phyloP scores from a whole-genome alignment of 2,329 filamentous ascomycete genomes.

The Drechmeria coniospora region DNA sequence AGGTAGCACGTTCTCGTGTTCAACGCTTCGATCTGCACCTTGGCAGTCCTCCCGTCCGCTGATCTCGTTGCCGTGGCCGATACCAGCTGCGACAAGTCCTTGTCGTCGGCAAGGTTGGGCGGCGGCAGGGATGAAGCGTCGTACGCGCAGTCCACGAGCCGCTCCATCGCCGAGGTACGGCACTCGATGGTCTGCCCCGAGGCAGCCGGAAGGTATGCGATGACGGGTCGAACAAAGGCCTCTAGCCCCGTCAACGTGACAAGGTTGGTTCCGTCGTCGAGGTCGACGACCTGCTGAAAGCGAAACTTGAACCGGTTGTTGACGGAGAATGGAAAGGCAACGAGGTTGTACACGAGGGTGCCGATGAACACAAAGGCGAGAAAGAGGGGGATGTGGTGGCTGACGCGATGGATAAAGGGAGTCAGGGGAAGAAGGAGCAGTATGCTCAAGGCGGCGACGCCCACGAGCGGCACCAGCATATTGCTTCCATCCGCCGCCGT shows the following conservation, averaged over 20 bases:
- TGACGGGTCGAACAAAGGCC: constrained; percentile 50
- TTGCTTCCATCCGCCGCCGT: constrained; percentile 73
- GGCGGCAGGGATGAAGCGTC: constrained; percentile 45
- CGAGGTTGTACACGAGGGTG: constrained; percentile 73
- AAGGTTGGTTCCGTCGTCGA: constrained; percentile 54
- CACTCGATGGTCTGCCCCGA: constrained; percentile 46
- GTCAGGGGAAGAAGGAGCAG: constrained; percentile 60
- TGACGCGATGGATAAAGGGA: constrained; percentile 78
- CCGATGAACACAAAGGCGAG: constrained; percentile 56
- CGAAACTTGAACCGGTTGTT: constrained; percentile 71
- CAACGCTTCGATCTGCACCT: constrained; percentile 49
- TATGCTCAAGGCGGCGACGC: constrained; percentile 51
- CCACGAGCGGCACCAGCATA: constrained; percentile 54
- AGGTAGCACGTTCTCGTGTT: constrained; percentile 72
- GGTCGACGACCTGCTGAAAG: constrained; percentile 68
- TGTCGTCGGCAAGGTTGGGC: constrained; percentile 43
- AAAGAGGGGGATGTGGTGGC: constrained; percentile 66
- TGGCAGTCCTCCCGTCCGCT: constrained; percentile 31
- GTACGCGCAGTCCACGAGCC: constrained; percentile 53
- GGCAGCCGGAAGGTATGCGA: constrained; percentile 55
- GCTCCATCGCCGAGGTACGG: constrained; percentile 20
- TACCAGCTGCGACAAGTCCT: constrained; percentile 41
- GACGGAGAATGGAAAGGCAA: constrained; percentile 75
- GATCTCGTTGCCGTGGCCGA: constrained; percentile 30
- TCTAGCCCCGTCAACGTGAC: constrained; percentile 56